Base-by-base conservation (phyloP, 129 eudicot genomes). In the Scalesia atractyloides region DNA sequence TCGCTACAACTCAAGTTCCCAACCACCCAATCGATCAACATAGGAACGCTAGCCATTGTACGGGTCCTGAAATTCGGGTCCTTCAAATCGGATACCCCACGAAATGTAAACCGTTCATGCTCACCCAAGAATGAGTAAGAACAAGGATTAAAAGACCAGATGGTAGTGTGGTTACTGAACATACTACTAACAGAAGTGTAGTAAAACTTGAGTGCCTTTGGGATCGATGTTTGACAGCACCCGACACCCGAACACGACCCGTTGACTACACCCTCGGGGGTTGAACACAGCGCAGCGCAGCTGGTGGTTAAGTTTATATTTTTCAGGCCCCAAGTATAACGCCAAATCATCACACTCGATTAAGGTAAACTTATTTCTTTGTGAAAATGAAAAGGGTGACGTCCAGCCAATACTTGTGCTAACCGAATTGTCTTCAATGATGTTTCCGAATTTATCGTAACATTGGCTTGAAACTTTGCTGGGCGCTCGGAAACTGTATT, bases 41-140 rank as follows among this genome's bases (percentile, higher is more conserved):
- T n/a, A 0, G 86, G 84, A 69, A 89, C 87, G 63, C 12, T 75
- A 15, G 61, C 79, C 30, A 0, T 41, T 30, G 81, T 79, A 49
- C 72, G 75, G 19, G 53, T 49, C 17, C 7, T 5, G 22, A 84
- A 86, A 2, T 11, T 14, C 0, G 77, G 52, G 53, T 82, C 86
- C 20, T 4, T 52, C 15, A 84, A 59, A 74, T 89, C 92, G 0
- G 84, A 61, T 10, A 15, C 24, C 6, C 89, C 79, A 20, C 12
- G 18, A 71, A 86, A 89, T 0, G 18, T 70, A 66, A 81, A 89
- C 15, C 56, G 53, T 2, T 77, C 74, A 5, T 24, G 34, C 76
- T 89, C 96, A 3, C 83, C 89, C 48, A 82, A 51, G 77, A 89
- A 86, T 0, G 96, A 82, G 64, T 83, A 86, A 2, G 79, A 46